phyloP scores from a whole-genome alignment of 306 rosid species.

The Boehmeria nivea region DNA sequence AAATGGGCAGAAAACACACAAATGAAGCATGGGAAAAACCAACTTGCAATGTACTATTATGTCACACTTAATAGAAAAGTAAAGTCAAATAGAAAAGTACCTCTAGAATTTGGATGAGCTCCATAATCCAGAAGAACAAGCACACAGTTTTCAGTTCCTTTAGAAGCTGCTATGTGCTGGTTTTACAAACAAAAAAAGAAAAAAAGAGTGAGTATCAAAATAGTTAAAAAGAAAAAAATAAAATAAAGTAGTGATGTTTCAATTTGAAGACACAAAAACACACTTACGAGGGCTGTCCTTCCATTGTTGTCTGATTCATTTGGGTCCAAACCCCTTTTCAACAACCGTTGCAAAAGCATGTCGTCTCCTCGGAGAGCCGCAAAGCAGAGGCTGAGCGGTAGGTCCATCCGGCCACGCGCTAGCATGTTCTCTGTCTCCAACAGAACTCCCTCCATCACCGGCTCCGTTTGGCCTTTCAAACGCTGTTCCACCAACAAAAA shows the following conservation, averaged over 20 bases:
- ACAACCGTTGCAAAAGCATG: conserved; percentile 60
- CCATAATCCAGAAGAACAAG: conserved; percentile 60
- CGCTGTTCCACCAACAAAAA: conserved; percentile 51
- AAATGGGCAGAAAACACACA: not conserved
- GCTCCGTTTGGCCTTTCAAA: conserved; percentile 62
- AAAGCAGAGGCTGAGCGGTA: conserved; percentile 80
- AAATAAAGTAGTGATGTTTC: not conserved
- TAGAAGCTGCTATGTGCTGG: conserved; percentile 73
- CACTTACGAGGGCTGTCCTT: conserved; percentile 73
- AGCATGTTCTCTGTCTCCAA: conserved; percentile 81
- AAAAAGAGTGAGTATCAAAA: not conserved
- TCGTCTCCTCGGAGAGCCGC: conserved; percentile 83
- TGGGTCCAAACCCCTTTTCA: conserved; percentile 67
- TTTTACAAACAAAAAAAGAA: conserved; percentile 14
- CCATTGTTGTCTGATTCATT: conserved; percentile 77
- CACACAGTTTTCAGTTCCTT: conserved; percentile 69
- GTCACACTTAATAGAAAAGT: not conserved
- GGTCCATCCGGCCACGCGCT: conserved; percentile 75
- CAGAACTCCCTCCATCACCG: conserved; percentile 76
- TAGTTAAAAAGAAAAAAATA: not conserved
- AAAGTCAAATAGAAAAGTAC: too few species aligned
- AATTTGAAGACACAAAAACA: conserved; percentile 3
- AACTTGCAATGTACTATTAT: too few species aligned
- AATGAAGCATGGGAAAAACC: not conserved
- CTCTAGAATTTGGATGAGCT: conserved; percentile 71